Percentiles rank a stretch among this genome's conserved stretches.
phyloP scores from a whole-genome alignment of 2,329 filamentous ascomycete genomes.

The Fusarium setosum region DNA sequence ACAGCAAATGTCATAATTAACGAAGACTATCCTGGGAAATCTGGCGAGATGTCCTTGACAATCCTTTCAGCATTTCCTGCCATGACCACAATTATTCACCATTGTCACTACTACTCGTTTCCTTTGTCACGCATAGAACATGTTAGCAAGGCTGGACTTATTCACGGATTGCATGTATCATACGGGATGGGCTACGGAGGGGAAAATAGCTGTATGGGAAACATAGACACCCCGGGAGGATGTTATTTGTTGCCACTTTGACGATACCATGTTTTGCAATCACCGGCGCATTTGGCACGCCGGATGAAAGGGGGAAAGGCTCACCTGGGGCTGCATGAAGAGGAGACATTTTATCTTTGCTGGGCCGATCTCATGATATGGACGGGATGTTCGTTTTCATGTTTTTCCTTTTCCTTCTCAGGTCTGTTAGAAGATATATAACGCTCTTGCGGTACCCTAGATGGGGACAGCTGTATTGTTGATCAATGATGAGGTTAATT shows the following conservation, averaged over 20 bases:
- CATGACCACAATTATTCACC: neutral
- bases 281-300: slow-evolving; percentile 19
- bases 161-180: slow-evolving; percentile 38
- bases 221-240: slow-evolving; percentile 23
- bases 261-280: slow-evolving; percentile 34
- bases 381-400: slow-evolving; percentile 5
- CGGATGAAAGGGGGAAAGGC: neutral
- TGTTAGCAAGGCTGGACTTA: slow-evolving; percentile 7
- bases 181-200: slow-evolving; percentile 14
- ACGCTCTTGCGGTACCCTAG: slow-evolving; percentile 8
- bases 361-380: slow-evolving; percentile 18
- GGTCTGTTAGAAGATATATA: slow-evolving; percentile 11
- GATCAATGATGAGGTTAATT: slow-evolving; percentile 14
- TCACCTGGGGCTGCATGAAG: neutral
- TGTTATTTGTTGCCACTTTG: slow-evolving; percentile 21
- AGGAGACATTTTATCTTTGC: slow-evolving; percentile 10
- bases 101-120: slow-evolving; percentile 13
- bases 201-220: slow-evolving; percentile 12
- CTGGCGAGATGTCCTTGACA: neutral
- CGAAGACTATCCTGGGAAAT: neutral
- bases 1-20: slow-evolving; percentile 5
- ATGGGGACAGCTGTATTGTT: slow-evolving; percentile 8
- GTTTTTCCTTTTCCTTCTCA: slow-evolving; percentile 10
- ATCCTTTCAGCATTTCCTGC: slow-evolving; percentile 10
- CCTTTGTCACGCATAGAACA: slow-evolving; percentile 35